A percentile compares a stretch with the other conserved stretches of the same genome.
Conservation (phyloP, 495 filamentous ascomycete genomes). For the Schizothecium vesticola region DNA sequence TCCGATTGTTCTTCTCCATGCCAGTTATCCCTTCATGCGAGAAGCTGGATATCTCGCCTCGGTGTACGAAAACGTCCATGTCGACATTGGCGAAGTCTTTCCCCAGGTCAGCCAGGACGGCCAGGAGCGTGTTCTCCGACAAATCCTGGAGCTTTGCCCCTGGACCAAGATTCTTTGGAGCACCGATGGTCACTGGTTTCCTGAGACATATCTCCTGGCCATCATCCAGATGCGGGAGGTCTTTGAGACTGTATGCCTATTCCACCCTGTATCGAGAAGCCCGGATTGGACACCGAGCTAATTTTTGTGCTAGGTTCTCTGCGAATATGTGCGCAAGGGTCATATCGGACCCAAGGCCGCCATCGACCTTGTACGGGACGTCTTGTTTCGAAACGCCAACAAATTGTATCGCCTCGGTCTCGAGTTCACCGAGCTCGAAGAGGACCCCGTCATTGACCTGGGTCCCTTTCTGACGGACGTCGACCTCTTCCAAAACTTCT, state of each 20-base stretch:
- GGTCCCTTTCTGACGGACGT: slow-evolving; percentile 20
- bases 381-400: slow-evolving; percentile 70
- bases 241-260: slow-evolving; percentile 51
- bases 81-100: slow-evolving; percentile 84
- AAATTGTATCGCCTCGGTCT: slow-evolving; percentile 56
- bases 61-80: slow-evolving; percentile 76
- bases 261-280: not conserved
- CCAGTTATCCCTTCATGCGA: slow-evolving; percentile 77
- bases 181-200: slow-evolving; percentile 77
- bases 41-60: slow-evolving; percentile 78
- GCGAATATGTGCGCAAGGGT: slow-evolving; percentile 54
- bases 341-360: slow-evolving; percentile 55
- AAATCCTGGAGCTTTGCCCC: slow-evolving; percentile 73
- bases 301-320: slow-evolving; percentile 47
- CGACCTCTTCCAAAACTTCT: slow-evolving; percentile 53
- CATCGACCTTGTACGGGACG: slow-evolving; percentile 49
- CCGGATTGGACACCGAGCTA: not conserved
- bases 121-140: slow-evolving; percentile 65
- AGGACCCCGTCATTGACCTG: slow-evolving; percentile 9
- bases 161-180: slow-evolving; percentile 77
- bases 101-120: slow-evolving; percentile 75
- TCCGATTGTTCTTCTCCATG: slow-evolving; percentile 75
- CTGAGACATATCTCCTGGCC: slow-evolving; percentile 77
- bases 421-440: slow-evolving; percentile 31
- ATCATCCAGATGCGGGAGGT: slow-evolving; percentile 73